Evolutionary conservation across 2,329 filamentous ascomycete species (phyloP).

Genomic region (Aureobasidium sp.): DNA sequence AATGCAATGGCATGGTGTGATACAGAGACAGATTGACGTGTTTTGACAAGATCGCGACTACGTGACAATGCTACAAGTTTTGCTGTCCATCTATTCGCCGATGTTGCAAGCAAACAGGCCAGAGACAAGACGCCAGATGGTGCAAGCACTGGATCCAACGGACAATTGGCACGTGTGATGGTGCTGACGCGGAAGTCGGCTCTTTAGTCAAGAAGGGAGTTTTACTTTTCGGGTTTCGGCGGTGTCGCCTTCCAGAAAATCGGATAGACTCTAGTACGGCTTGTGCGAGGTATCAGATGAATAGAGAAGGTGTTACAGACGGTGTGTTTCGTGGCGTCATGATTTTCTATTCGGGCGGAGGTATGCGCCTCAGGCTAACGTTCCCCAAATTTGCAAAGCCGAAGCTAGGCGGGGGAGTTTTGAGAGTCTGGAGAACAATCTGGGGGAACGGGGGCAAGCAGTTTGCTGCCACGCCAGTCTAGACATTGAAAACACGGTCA

Average conservation of each 20-base stretch:
- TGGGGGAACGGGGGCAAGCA: neutral
- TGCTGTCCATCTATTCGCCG: neutral
- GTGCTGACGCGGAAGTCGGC: slow-evolving; percentile 8
- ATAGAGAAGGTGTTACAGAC: slow-evolving; percentile 8
- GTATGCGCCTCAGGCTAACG: neutral
- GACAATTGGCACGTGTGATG: slow-evolving; percentile 2
- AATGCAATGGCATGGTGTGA: slow-evolving; percentile 3
- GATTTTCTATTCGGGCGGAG: neutral
- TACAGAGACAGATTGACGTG: slow-evolving; percentile 3
- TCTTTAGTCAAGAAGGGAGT: neutral
- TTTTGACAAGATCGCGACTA: neutral
- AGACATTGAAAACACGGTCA: slow-evolving; percentile 16
- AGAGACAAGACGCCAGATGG: neutral
- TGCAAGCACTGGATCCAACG: neutral
- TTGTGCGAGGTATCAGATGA: neutral
- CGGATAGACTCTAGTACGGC: neutral
- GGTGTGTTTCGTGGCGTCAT: slow-evolving; percentile 5
- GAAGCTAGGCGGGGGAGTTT: neutral
- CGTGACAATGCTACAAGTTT: neutral
- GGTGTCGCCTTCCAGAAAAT: neutral
- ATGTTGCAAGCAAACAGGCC: neutral
- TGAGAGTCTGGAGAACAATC: neutral
- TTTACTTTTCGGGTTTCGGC: neutral
- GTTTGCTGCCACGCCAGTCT: slow-evolving; percentile 2
- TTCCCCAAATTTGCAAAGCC: slow-evolving; percentile 6